These are phyloP conservation scores for Endotrypanum monterogeii DNA, from an alignment of 208 protist genomes.

Conservation along the genomic window DNA sequence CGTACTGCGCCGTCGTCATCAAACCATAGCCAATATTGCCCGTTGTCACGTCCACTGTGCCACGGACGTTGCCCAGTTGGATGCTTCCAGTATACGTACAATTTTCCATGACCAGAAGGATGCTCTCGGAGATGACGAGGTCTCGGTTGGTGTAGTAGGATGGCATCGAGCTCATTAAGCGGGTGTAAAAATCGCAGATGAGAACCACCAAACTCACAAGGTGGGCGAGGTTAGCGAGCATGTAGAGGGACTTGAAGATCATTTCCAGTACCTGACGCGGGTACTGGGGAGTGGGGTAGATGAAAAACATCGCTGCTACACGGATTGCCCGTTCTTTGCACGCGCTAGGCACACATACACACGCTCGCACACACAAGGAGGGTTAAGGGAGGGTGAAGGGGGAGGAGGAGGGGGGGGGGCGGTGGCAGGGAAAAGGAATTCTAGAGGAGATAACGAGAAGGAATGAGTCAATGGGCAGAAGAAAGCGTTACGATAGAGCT, in stretches of 20 bases:
- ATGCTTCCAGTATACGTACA: conserved; percentile 65
- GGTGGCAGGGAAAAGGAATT: background rate
- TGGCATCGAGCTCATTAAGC: conserved; percentile 55
- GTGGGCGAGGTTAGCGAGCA: conserved; percentile 45
- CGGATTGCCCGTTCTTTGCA: background rate
- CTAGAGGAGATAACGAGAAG: too few relatives aligned
- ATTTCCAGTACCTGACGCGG: conserved; percentile 61
- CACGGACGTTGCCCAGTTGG: conserved; percentile 39
- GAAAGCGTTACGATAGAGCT: too few relatives aligned
- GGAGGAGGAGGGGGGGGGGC: background rate
- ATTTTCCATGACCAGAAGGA: conserved; percentile 52
- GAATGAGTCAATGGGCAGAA: too few relatives aligned
- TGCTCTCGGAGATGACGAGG: conserved; percentile 33
- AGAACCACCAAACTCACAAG: conserved; percentile 56
- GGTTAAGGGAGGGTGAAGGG: background rate
- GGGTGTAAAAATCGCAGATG: conserved; percentile 70
- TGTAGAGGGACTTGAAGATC: conserved; percentile 71
- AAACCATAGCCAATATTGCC: conserved; percentile 56
- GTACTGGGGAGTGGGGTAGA: conserved; percentile 75
- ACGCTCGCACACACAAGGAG: too few relatives aligned
- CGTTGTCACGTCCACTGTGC: conserved; percentile 30
- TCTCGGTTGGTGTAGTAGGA: conserved; percentile 53
- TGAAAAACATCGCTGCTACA: conserved; percentile 64
- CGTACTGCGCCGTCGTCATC: conserved; percentile 67
- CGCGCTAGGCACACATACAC: background rate